Evolutionary conservation across 1,139 yeast genomes (phyloP).

Genomic region (Suhomyces bokatorum): DNA sequence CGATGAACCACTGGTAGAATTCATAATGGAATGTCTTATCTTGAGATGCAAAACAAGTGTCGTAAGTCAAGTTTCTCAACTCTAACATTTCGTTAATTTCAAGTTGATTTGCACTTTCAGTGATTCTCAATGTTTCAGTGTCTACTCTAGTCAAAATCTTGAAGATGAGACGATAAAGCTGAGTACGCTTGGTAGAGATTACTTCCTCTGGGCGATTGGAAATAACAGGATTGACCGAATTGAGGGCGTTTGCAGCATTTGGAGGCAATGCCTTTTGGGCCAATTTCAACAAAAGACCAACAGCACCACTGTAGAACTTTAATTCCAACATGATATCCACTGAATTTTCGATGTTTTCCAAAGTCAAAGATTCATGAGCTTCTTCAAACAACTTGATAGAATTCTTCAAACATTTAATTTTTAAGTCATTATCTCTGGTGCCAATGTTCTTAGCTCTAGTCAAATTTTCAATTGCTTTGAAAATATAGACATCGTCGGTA

Average conservation of each 20-base stretch:
- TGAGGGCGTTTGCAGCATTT: not conserved
- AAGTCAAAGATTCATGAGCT: slow-evolving; percentile 74
- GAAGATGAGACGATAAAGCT: slow-evolving; percentile 71
- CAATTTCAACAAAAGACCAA: slow-evolving; percentile 75
- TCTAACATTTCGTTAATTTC: slow-evolving; percentile 55
- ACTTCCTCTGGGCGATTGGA: slow-evolving; percentile 32
- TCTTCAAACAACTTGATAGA: slow-evolving; percentile 77
- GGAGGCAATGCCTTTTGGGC: slow-evolving; percentile 52
- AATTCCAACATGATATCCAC: slow-evolving; percentile 75
- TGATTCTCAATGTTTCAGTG: slow-evolving; percentile 56
- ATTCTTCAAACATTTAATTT: slow-evolving; percentile 66
- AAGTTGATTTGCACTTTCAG: slow-evolving; percentile 45
- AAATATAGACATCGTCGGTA: slow-evolving; percentile 87
- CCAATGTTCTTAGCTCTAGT: slow-evolving; percentile 83
- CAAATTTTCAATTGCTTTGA: slow-evolving; percentile 89
- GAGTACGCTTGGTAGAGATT: slow-evolving; percentile 14
- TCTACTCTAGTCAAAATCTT: slow-evolving; percentile 73
- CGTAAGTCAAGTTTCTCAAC: slow-evolving; percentile 71
- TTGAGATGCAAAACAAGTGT: slow-evolving; percentile 67
- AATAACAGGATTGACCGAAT: slow-evolving; percentile 4
- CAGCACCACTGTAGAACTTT: slow-evolving; percentile 81
- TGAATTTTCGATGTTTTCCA: slow-evolving; percentile 82
- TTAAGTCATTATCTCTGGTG: slow-evolving; percentile 65
- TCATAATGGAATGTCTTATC: slow-evolving; percentile 88
- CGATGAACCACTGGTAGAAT: slow-evolving; percentile 89